A percentile compares a stretch with the other conserved stretches of the same genome.
Conservation (phyloP, 2,329 filamentous ascomycete species). For the Fonsecaea multimorphosa region DNA sequence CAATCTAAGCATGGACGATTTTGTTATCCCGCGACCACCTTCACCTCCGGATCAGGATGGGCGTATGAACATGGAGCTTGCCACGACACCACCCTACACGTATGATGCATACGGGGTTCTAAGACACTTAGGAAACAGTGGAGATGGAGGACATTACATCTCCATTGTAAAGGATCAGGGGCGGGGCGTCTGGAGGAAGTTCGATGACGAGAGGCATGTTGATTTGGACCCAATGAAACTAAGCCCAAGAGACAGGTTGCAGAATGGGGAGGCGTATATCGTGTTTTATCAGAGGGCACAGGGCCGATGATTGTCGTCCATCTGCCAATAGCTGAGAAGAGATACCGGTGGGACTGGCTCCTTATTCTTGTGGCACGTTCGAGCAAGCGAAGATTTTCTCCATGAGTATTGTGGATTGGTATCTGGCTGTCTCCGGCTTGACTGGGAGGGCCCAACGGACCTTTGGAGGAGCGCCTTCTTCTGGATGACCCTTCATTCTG, state of each 20-base stretch:
- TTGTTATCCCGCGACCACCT: conserved; percentile 60
- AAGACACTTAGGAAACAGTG: conserved; percentile 71
- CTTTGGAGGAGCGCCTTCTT: neutral
- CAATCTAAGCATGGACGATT: conserved; percentile 67
- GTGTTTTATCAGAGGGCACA: conserved; percentile 65
- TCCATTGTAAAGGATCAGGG: conserved; percentile 68
- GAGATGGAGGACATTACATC: conserved; percentile 80
- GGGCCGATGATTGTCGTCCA: conserved; percentile 27
- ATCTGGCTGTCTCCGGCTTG: neutral
- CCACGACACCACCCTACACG: conserved; percentile 62
- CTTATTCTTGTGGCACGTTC: conserved; percentile 4
- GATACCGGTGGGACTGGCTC: neutral
- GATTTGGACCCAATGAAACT: conserved; percentile 64
- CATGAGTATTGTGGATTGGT: neutral
- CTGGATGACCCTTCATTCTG: neutral
- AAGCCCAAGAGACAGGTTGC: conserved; percentile 56
- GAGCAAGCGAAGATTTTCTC: conserved; percentile 5
- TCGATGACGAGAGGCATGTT: conserved; percentile 62
- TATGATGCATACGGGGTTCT: conserved; percentile 91
- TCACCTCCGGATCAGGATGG: conserved; percentile 42
- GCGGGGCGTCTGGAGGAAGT: conserved; percentile 64
- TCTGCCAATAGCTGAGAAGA: neutral
- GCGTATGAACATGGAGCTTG: conserved; percentile 41
- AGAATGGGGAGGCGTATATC: conserved; percentile 70
- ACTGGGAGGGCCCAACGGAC: neutral